Evolutionary conservation across 2,329 filamentous ascomycete species (phyloP).

Genomic region (Lecanicillium sp.): DNA sequence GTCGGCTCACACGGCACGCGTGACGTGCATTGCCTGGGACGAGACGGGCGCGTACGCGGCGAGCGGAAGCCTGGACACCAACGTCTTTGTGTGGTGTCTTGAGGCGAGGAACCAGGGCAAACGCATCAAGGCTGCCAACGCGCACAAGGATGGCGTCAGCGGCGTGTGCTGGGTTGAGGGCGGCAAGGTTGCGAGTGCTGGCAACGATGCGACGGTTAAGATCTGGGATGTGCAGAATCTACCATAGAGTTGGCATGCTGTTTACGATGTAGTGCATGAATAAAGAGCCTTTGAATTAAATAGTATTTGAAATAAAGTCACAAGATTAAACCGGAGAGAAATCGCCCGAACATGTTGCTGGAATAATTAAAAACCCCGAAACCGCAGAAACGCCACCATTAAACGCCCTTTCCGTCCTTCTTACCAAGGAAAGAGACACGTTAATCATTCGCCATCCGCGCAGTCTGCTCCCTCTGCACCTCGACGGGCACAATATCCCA

Average conservation of each 20-base stretch:
- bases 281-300: not conserved
- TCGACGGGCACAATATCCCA: slow-evolving; percentile 27
- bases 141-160: slow-evolving; percentile 93
- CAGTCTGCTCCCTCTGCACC: slow-evolving; percentile 25
- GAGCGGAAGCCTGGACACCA: slow-evolving; percentile 83
- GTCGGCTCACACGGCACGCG: slow-evolving; percentile 53
- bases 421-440: too few relatives aligned
- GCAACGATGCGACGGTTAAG: slow-evolving; percentile 86
- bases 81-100: slow-evolving; percentile 88
- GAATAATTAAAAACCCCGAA: too few relatives aligned
- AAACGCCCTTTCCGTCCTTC: too few relatives aligned
- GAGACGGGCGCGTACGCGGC: slow-evolving; percentile 67
- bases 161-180: slow-evolving; percentile 74
- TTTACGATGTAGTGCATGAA: not conserved
- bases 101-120: slow-evolving; percentile 70
- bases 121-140: slow-evolving; percentile 75
- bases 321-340: slow-evolving; percentile 1
- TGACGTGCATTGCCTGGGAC: slow-evolving; percentile 66
- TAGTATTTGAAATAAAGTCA: not conserved
- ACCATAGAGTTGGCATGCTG: slow-evolving; percentile 9
- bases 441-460: slow-evolving; percentile 33
- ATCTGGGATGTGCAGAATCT: slow-evolving; percentile 55
- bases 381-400: too few relatives aligned
- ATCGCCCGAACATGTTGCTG: too few relatives aligned
- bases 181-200: slow-evolving; percentile 66